Conservation (phyloP, 75 land plant genomes). For the Picea glauca region DNA sequence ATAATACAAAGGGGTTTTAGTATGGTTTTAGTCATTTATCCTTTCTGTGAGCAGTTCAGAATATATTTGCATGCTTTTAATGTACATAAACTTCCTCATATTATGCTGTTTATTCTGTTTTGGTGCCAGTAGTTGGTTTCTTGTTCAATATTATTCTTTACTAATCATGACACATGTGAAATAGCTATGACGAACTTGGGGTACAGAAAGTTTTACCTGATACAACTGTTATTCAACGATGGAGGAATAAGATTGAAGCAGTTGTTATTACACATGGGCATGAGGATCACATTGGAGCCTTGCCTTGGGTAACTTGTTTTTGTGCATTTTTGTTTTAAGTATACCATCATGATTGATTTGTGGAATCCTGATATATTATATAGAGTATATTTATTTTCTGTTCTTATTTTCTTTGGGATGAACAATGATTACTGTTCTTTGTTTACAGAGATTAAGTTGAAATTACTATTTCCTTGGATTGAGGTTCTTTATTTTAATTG, state of each 20-base stretch:
- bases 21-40: no score
- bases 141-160: not conserved
- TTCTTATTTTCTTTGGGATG: no score
- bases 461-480: no score
- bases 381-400: no score
- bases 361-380: no score
- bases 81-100: no score
- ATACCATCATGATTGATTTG: not conserved
- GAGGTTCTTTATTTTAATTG: no score
- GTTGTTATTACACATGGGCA: constrained; percentile 52
- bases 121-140: not conserved
- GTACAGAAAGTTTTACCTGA: constrained; percentile 42
- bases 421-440: no score
- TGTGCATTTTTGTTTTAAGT: not conserved
- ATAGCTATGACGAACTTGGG: constrained; percentile 42
- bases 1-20: not conserved
- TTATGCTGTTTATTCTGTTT: not conserved
- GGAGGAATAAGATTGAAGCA: constrained; percentile 51
- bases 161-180: not conserved
- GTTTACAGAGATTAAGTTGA: no score
- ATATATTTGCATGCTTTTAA: no score
- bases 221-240: constrained; percentile 37
- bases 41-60: no score
- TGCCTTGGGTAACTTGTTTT: constrained; percentile 35
- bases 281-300: constrained; percentile 54